Evolutionary conservation across 371 early-diverging fungal species (phyloP), one percentile per base, ranked within the genome.

Genomic region (Dinochytrium kinnereticum): DNA sequence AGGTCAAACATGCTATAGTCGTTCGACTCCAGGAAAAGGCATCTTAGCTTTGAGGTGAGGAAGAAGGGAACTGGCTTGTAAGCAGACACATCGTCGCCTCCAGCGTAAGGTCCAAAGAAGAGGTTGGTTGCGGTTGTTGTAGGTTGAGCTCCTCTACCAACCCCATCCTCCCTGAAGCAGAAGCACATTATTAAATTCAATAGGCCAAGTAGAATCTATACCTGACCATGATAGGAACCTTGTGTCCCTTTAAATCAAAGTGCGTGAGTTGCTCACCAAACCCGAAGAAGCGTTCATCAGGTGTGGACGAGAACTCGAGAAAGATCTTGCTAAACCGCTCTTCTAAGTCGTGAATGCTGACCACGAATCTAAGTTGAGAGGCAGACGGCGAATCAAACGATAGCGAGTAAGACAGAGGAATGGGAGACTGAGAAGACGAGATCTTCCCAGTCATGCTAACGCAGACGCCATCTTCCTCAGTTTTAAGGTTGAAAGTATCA

Each of bases 1-100:
- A 88, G 67, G 55, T 88, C 86, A 76, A 88, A 88, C 30, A 82
- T 81, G 57, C 76, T 75, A 68, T 84, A 88, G 61, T 87, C 84
- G 51, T 79, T 74, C n/a, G 85, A 84, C 51, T 85, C 84, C 55
- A 88, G 76, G 55, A 84, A 85, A 15, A 88, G 64, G 24, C 81
- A 82, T 1, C 82, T 78, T 49, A 79, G 74, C 64, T 84, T 83
- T 24, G 81, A 81, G 0, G 85, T 83, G 49, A 88, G 76, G 69
- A 81, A 87, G 30, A 85, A 84, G 2, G 88, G 87, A n/a, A 87
- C 78, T 15, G 85, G 78, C 24, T 82, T 78, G 66, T 83, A 82
- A 0, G 85, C 82, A 1, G 85, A 79, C 64, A 80, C 79, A 49
- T 50, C 55, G 66, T 84, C 83, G 68, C 78, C 67, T 55, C 72